Percentiles rank a stretch among this genome's conserved stretches.
Evolutionary conservation across 768 basidiomycete species (phyloP).

Genomic region (Kwoniella pini): DNA sequence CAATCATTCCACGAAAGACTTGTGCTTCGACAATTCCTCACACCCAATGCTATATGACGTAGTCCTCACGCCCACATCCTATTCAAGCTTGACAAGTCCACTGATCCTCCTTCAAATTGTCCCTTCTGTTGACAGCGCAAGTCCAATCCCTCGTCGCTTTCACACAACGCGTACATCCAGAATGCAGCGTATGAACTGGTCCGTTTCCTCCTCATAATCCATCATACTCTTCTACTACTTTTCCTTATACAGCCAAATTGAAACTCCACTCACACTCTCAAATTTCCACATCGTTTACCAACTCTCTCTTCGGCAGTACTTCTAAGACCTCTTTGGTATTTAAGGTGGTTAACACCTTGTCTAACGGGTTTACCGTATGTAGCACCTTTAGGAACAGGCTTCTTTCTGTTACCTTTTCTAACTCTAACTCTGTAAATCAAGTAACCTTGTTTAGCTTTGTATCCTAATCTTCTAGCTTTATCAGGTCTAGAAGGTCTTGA

Average conservation of each 20-base stretch:
- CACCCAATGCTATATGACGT: too few relatives aligned
- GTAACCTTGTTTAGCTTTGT: constrained; percentile 99
- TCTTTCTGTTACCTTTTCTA: constrained; percentile 97
- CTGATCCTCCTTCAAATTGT: too few relatives aligned
- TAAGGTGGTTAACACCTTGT: constrained; percentile 97
- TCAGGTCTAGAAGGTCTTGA: constrained; percentile 98
- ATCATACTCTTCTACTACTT: background rate
- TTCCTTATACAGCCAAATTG: background rate
- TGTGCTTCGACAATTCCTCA: too few relatives aligned
- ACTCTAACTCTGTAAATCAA: constrained; percentile 97
- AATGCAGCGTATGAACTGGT: too few relatives aligned
- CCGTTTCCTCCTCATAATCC: too few relatives aligned
- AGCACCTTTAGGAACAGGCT: constrained; percentile 98
- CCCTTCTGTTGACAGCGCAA: too few relatives aligned
- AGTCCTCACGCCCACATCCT: too few relatives aligned
- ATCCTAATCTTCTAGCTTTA: constrained; percentile 97
- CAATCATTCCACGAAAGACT: background rate
- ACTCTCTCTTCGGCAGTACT: constrained; percentile 98
- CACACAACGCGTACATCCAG: too few relatives aligned
- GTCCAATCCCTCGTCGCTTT: too few relatives aligned
- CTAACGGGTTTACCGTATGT: constrained; percentile 99
- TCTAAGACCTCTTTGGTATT: constrained; percentile 90
- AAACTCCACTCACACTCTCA: constrained; percentile 67
- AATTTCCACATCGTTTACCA: constrained; percentile 90
- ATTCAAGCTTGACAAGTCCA: too few relatives aligned